Evolutionary conservation across 1,284 basidiomycete genomes (phyloP).

Genomic region (Pseudozyma tsukubaensis): DNA sequence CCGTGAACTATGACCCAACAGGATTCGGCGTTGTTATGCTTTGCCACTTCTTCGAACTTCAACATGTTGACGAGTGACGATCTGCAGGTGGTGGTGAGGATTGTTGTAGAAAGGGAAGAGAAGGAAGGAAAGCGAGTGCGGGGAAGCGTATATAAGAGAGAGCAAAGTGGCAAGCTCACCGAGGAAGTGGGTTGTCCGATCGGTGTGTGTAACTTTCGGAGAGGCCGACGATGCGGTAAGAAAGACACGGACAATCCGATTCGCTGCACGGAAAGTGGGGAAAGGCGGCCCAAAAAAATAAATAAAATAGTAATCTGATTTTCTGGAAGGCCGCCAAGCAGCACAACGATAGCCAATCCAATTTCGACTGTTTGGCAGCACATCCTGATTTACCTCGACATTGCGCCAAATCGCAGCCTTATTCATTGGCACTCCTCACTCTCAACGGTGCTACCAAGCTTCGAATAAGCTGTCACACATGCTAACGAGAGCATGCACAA

Average conservation of each 20-base stretch:
- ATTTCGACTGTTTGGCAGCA: slow-evolving; percentile 2
- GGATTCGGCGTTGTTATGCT: slow-evolving; percentile 78
- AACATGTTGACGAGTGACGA: slow-evolving; percentile 20
- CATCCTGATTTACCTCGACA: slow-evolving; percentile 6
- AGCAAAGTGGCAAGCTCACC: not conserved
- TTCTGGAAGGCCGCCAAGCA: not conserved
- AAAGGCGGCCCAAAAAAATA: not conserved
- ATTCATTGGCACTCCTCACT: not conserved
- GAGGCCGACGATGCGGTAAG: too few species aligned
- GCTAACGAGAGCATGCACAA: slow-evolving; percentile 1
- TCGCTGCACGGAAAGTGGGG: not conserved
- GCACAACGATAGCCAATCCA: slow-evolving; percentile 4
- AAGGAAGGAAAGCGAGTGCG: not conserved
- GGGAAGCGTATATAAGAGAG: not conserved
- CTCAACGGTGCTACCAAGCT: too few species aligned
- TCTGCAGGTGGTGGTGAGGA: not conserved
- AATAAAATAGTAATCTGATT: not conserved
- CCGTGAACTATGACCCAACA: slow-evolving; percentile 91
- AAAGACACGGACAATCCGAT: too few species aligned
- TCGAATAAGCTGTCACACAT: not conserved
- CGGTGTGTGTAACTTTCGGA: not conserved
- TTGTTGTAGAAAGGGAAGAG: not conserved
- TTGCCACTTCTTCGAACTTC: slow-evolving; percentile 73
- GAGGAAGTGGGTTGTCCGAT: not conserved
- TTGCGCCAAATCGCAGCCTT: slow-evolving; percentile 15